These are phyloP conservation scores for Rosa rugosa DNA, from an alignment of 306 rosid species.

Conservation along the genomic window DNA sequence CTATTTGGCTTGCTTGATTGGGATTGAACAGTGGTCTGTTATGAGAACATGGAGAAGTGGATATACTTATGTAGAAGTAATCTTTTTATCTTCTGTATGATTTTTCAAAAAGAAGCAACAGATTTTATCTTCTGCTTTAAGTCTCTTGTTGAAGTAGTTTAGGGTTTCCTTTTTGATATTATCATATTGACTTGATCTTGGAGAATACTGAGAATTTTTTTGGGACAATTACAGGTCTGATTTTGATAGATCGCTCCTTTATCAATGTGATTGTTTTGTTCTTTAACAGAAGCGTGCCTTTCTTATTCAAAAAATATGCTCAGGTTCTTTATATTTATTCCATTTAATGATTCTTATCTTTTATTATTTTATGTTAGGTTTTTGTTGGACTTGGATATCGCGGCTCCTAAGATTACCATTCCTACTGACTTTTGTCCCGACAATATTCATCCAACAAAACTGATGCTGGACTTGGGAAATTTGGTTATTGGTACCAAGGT, in stretches of 20 bases:
- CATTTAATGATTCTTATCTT: slow-evolving; percentile 24
- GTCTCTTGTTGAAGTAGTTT: not conserved
- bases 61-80: not conserved
- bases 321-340: not conserved
- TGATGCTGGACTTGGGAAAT: slow-evolving; percentile 90
- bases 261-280: not conserved
- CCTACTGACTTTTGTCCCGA: slow-evolving; percentile 90
- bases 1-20: not conserved
- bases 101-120: not conserved
- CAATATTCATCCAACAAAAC: slow-evolving; percentile 69
- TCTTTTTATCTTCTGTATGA: not conserved
- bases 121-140: not conserved
- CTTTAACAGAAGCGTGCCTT: not conserved
- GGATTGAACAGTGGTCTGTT: not conserved
- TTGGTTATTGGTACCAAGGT: slow-evolving; percentile 84
- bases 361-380: slow-evolving; percentile 57
- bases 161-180: not conserved
- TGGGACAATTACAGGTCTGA: not conserved
- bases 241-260: not conserved
- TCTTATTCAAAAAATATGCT: not conserved
- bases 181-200: not conserved
- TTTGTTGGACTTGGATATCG: slow-evolving; percentile 90
- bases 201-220: not conserved
- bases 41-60: not conserved
- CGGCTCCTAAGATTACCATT: slow-evolving; percentile 96